Evolutionary conservation across 805 yeast genomes (phyloP), one percentile per base, ranked within the genome.

Genomic region (Blastobotrys chiropterorum): DNA sequence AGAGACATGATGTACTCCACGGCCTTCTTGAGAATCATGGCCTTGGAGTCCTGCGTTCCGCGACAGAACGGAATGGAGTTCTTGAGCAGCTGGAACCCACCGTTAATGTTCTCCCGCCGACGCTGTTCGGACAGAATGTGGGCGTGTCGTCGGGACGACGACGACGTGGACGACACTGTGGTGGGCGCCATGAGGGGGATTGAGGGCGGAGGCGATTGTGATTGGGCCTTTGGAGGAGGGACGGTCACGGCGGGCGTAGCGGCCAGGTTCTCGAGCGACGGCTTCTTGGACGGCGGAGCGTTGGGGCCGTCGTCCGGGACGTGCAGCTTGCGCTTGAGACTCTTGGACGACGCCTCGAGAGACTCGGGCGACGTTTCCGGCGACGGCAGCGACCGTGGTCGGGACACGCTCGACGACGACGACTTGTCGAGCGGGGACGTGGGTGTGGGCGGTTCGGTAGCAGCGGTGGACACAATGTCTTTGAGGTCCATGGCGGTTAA

Each of bases 91-190:
- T 70, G 67, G 54, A 74, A 74, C 15, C 78, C 78, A 47, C 75
- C 78, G 39, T 73, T 73, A 48, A 74, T 74, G 53, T 70, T 68
- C 50, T 73, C 77, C 31, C 78, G 64, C 43, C 78, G 65, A 42
- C 78, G 60, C 58, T 74, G 78, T 54, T 74, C 78, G 2, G 76
- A 72, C 41, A 72, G 65, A 46, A 74, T 74, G 56, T 74, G 78
- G 8, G 76, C 67, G 54, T 72, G 72, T 39, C 69, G 55, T 16
- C 70, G 53, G 43, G 56, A 49, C 8, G 64, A 56, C 41, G 59
- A 54, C 14, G 56, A 41, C 5, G 60, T 59, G 15, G 59, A 54
- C 16, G 55, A 49, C 44, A 60, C 55, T 8, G 62, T 56, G 2
- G 64, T 57, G 3, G 61, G 56, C 30, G 57, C 54, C 40, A 58